Percentiles rank a stretch among this genome's conserved stretches.
phyloP scores from a whole-genome alignment of 2,329 filamentous ascomycete species.

The Exophiala viscosa region DNA sequence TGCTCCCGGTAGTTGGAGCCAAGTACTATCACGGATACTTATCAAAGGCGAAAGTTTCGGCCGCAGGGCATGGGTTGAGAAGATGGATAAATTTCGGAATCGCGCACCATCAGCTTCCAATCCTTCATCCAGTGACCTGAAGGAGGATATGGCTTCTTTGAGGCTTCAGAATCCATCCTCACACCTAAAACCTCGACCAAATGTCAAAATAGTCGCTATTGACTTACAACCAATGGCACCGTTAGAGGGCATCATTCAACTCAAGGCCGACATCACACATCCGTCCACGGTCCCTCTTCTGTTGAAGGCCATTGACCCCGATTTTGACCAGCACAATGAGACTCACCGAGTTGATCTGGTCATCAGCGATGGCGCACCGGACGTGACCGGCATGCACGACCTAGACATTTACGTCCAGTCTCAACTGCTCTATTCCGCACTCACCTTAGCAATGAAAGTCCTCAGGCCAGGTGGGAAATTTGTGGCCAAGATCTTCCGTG shows the following conservation, averaged over 20 bases:
- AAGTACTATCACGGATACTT: constrained; percentile 87
- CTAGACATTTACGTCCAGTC: constrained; percentile 98
- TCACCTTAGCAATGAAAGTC: constrained; percentile 90
- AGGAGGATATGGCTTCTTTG: constrained; percentile 30
- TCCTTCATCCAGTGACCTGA: constrained; percentile 37
- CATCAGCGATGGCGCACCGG: constrained; percentile 89
- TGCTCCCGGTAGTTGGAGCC: constrained; percentile 94
- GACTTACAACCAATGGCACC: constrained; percentile 95
- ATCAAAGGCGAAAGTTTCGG: constrained; percentile 93
- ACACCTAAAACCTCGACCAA: constrained; percentile 52
- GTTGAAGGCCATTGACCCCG: constrained; percentile 75
- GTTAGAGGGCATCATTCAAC: constrained; percentile 83
- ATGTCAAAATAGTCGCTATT: constrained; percentile 92
- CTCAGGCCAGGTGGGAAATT: constrained; percentile 91
- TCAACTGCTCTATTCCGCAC: constrained; percentile 86
- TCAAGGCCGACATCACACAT: constrained; percentile 95
- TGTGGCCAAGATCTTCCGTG: constrained; percentile 95
- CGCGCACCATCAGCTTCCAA: constrained; percentile 43
- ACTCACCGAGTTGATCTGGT: constrained; percentile 82
- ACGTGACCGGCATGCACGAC: constrained; percentile 94
- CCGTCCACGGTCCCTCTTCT: constrained; percentile 90
- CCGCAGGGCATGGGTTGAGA: constrained; percentile 79
- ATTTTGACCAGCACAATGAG: constrained; percentile 44
- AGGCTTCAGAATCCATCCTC: constrained; percentile 29
- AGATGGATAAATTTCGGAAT: constrained; percentile 59